phyloP scores from a whole-genome alignment of 169 alveolate genomes.

The Eimeria acervulina region DNA sequence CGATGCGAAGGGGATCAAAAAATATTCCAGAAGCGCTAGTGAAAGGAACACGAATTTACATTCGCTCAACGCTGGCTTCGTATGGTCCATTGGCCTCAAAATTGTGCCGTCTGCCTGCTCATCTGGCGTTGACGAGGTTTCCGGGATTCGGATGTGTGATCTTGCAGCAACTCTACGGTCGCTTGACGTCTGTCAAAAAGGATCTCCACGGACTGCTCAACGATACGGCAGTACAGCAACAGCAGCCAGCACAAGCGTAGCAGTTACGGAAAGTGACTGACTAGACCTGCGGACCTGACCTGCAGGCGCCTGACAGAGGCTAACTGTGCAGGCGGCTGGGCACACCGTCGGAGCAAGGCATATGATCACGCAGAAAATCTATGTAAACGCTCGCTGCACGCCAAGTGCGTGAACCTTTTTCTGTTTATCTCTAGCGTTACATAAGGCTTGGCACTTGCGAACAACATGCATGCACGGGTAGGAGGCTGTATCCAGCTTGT shows the following conservation, averaged over 20 bases:
- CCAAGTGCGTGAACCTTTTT: background rate
- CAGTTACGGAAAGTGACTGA: background rate
- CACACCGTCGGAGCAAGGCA: background rate
- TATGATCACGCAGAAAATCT: background rate
- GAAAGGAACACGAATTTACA: background rate
- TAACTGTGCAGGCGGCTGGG: background rate
- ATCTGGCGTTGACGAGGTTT: background rate
- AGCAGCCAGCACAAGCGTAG: constrained; percentile 55
- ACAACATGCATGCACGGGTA: too few species aligned
- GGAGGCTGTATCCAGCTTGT: background rate
- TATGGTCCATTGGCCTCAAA: background rate
- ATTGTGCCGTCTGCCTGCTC: background rate
- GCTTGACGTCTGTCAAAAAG: constrained; percentile 51
- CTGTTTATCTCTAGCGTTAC: background rate
- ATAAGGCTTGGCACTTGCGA: too few species aligned
- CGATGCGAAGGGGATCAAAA: background rate
- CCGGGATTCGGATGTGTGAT: background rate
- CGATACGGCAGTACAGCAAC: constrained; percentile 9
- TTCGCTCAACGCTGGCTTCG: background rate
- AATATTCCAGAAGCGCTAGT: background rate
- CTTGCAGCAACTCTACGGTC: constrained; percentile 75
- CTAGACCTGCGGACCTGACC: background rate
- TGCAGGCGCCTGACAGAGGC: background rate
- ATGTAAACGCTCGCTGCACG: background rate
- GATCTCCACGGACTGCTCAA: constrained; percentile 65